Evolutionary conservation across 805 yeast species (phyloP), one percentile per base, ranked within the genome.

Genomic region (Yamadazyma tumulicola): DNA sequence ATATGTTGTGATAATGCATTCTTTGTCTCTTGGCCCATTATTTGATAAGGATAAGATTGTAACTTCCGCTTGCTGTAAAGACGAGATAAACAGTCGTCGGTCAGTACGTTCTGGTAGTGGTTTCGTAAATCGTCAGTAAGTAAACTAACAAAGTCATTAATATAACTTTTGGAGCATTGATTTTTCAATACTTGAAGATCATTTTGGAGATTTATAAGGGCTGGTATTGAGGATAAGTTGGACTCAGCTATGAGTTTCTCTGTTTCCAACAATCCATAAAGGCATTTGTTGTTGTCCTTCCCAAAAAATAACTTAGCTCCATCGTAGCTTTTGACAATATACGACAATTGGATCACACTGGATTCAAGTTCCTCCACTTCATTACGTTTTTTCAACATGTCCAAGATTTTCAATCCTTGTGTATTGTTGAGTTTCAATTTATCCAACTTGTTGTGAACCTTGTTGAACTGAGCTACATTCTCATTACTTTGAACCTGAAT

Each of bases 91-190:
- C 85, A 72, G 9, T 72, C 77, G 5, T 53, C 47, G 2, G 50
- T 48, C 2, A 79, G 61, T 0, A 77, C 72, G 1, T 67, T 55
- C 21, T 71, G 70, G 45, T 77, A 75, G 46, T 81, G 85, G 2
- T 45, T 32, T 39, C 81, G 69, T 31, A 89, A 55, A 55, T 89
- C 95, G 0, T 65, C 64, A 8, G 83, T 44, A 30, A 89, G 59
- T 20, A 69, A 48, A 16, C 73, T 72, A 6, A 72, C 64, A 48
- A 89, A 79, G 29, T 75, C 61, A 16, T 71, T 63, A 5, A 80
- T 74, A 45, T 79, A 83, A n/a, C 79, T 75, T 24, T 72, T 74
- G 11, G 93, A 89, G 32, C 86, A 80, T 28, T 74, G 78, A n/a
- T 68, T 60, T 32, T 81, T 73, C 46, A 87, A 57, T 17, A 62